phyloP scores from a whole-genome alignment of 2,329 filamentous ascomycete genomes.

The Metarhizium guizhouense region DNA sequence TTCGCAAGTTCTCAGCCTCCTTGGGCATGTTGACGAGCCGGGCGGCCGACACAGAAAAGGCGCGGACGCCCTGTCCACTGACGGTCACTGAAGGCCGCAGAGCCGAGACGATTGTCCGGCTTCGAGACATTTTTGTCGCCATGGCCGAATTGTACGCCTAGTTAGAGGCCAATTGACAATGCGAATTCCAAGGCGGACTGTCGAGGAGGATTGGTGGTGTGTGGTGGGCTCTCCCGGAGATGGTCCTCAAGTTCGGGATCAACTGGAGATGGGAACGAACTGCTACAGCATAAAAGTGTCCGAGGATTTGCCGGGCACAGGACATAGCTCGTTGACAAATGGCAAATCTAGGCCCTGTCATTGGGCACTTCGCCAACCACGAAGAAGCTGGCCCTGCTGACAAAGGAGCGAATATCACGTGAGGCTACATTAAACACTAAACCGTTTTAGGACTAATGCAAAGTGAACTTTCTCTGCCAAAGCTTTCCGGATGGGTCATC shows the following conservation, averaged over 20 bases:
- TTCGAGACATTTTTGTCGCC: constrained; percentile 52
- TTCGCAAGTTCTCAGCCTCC: constrained; percentile 58
- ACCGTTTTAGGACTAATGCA: background rate
- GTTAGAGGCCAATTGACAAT: constrained; percentile 36
- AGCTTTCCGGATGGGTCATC: constrained; percentile 9
- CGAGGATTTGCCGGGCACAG: constrained; percentile 21
- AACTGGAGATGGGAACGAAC: background rate
- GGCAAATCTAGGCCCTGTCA: background rate
- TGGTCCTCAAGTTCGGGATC: constrained; percentile 2
- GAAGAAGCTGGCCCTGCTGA: background rate
- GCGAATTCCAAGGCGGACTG: background rate
- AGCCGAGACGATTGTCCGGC: constrained; percentile 46
- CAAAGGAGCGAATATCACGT: constrained; percentile 4
- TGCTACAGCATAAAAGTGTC: constrained; percentile 8
- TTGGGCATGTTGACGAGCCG: constrained; percentile 48
- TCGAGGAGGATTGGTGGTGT: constrained; percentile 6
- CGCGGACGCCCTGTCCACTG: constrained; percentile 33
- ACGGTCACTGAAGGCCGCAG: constrained; percentile 39
- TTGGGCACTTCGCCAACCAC: background rate
- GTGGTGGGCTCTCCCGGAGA: constrained; percentile 9
- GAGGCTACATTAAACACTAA: background rate
- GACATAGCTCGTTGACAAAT: background rate
- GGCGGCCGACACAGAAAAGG: constrained; percentile 40
- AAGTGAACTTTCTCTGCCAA: constrained; percentile 11
- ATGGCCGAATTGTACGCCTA: constrained; percentile 33